Base-by-base conservation (phyloP, 2,329 filamentous ascomycete species). In the Alternaria longipes region DNA sequence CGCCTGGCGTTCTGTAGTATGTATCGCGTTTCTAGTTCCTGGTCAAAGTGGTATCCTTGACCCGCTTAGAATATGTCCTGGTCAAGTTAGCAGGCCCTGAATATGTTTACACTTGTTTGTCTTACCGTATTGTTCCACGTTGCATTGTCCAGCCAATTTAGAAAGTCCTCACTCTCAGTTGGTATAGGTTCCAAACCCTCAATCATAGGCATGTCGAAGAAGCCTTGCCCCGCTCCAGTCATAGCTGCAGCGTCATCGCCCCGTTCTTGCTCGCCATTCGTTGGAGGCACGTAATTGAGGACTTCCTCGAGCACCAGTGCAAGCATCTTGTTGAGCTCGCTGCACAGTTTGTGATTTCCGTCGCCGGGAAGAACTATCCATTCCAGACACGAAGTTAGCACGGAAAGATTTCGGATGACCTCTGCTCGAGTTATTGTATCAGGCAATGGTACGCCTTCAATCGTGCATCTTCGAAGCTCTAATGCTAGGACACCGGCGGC, bases 181-280 rank as follows among this genome's bases (percentile, higher is more conserved):
- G 76, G 76, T 32, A 78, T 78, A 14, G 76, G 75, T 61, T 78
- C 76, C 63, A 78, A 68, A 1, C 76, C 76, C 36, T 77, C 75
- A 26, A 76, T 65, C 64, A 76, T 69, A 0, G 74, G 74, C 51
- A 78, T 71, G 42, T 78, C 74, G 34, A 78, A 77, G 64, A 76
- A 77, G 0, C 70, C 68, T 2, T 64, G 58, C 7, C 71, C 71
- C n/a, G 67, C 51, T 2, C 56, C 68, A n/a, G 66, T 45, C 4
- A 63, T 32, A 18, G 40, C 55, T 16, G 26, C 41, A 14, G 53
- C 32, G 12, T 61, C 62, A 12, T 60, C 63, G 6, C 61, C 62
- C 20, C 64, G 63, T 6, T 55, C 52, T 26, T 67, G 68, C 6
- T 47, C 64, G 8, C 66, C 60, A 18, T 69, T 71, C 2, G 57